Base-by-base conservation (phyloP, 148 eudicot species). In the Diospyros kaki region DNA sequence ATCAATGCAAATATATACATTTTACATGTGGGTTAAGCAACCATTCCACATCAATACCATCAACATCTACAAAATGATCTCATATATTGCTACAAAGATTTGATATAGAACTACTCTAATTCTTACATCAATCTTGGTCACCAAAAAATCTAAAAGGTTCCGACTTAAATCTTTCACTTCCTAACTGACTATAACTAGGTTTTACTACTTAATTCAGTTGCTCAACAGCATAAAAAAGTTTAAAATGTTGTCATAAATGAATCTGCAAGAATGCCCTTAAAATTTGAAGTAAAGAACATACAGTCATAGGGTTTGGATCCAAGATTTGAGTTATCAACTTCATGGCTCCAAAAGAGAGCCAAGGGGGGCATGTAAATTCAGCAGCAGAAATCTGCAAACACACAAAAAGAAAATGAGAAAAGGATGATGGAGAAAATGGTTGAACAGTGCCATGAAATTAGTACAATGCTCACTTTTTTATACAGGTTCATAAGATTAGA, bases 351-450 rank as follows among this genome's bases (percentile, higher is more conserved):
- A 94, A 92, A 18, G 97, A 90, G 81, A 94, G 82, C 98, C 98
- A 94, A 73, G 94, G 94, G 7, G 98, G 98, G 67, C 92, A 92
- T 69, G 93, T 89, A 75, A 94, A 94, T 69, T 94, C 98, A 73
- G 98, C 98, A 62, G 73, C 86, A 55, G 89, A 87, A 74, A 94
- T 94, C 98, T 94, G 91, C 83, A 90, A 43, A 59, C 11, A 38
- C 48, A 58, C 68, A 66, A 50, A 62, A 3, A 58, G 38, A 80
- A 67, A n/a, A 38, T 18, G 58, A 81, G 63, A 71, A 48, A 74
- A 3, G 59, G 50, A 68, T 17, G 64, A 40, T 9, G 66, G 68
- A 69, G 14, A 59, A 74, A 69, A 18, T 28, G 72, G 81, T 41
- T 56, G 53, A 82, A 73, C 58, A 68, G 70, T 73, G 42, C 12